Evolutionary conservation across 177 flowering plant genomes (phyloP), one percentile per base, ranked within the genome.

Genomic region (Vitis hybrid): DNA sequence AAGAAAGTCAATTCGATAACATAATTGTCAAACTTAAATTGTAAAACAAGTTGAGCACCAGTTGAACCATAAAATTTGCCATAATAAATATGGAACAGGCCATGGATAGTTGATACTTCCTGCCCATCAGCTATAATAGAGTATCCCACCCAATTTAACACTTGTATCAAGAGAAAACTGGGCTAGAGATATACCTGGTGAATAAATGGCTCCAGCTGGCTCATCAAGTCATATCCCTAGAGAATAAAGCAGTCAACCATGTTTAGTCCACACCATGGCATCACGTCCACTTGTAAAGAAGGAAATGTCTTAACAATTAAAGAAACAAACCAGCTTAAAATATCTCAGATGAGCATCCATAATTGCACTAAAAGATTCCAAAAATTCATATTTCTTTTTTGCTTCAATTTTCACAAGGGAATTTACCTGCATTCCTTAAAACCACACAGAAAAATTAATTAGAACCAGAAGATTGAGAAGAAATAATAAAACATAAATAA

Each of bases 281-380:
- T 59, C n/a, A 18, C 2, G 35, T 63, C 49, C 49, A 76, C 52
- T 54, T 66, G 35, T 51, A 61, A 50, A 67, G 51, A 57, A 69
- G 15, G 17, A 49, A 51, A 35, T 30, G 11, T 51, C 14, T 2
- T 53, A 56, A 12, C 30, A 58, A 20, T 32, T 18, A 52, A 24
- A 64, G 17, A 58, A 71, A 61, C 82, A 27, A n/a, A 94, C 97
- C 92, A 83, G 87, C 80, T 94, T 94, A 64, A 90, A 94, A 74
- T 88, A 92, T 84, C 93, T 87, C 64, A 94, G 80, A 79, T 94
- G 97, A 55, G 93, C 93, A 85, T 94, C 98, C 98, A 92, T 92
- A 32, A 88, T 87, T 64, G 97, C 95, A 82, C 97, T 94, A 57
- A 94, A 75, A 20, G 95, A 88, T 79, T 94, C 97, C 85, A 94